Evolutionary conservation across 2,329 filamentous ascomycete genomes (phyloP).

Genomic region (Calonectria leucothoes): DNA sequence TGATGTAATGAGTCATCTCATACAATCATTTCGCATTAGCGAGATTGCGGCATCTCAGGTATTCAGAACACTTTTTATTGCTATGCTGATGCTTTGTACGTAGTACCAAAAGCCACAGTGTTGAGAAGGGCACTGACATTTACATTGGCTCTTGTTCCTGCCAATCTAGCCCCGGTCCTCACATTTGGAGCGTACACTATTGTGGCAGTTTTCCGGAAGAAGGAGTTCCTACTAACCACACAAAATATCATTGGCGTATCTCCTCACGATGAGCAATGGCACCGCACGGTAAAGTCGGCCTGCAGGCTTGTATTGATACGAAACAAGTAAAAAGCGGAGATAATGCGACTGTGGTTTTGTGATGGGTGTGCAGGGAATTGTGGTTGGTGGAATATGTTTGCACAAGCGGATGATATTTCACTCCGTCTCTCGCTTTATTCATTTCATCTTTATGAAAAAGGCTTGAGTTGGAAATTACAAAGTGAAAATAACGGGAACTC

Average conservation of each 20-base stretch:
- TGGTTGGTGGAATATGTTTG: too few species aligned
- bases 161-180: neutral
- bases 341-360: neutral
- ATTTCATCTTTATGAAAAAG: too few species aligned
- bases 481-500: too few species aligned
- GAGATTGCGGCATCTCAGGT: neutral
- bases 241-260: neutral
- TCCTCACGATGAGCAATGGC: neutral
- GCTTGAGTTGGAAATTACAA: too few species aligned
- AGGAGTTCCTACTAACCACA: neutral
- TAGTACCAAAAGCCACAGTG: neutral
- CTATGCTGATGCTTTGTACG: neutral
- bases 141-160: neutral
- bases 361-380: too few species aligned
- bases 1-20: neutral
- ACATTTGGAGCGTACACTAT: neutral
- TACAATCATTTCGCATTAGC: neutral
- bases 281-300: neutral
- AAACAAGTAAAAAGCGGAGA: neutral
- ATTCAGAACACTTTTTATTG: neutral
- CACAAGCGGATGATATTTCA: too few species aligned
- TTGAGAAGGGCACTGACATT: neutral
- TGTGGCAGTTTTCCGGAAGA: neutral
- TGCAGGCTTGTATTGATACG: neutral
- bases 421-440: too few species aligned